Evolutionary conservation across 192 early-diverging fungal genomes (phyloP).

Genomic region (Phlyctochytrium bullatum): DNA sequence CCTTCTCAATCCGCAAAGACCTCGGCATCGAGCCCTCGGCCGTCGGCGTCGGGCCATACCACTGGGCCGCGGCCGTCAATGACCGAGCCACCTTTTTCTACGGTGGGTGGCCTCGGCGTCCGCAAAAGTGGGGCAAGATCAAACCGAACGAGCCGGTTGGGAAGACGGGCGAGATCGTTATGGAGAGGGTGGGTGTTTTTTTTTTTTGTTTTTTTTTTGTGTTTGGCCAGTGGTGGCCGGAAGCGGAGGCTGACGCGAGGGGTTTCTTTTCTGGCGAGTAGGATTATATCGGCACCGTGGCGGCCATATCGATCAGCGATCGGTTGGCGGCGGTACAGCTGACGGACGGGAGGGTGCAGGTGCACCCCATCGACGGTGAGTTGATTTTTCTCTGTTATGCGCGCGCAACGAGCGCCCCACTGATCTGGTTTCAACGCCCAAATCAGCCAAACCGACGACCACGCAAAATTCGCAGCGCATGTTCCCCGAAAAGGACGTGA

Average conservation of each 20-base stretch:
- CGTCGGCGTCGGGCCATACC: slow-evolving; percentile 32
- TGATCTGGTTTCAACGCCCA: too few species aligned
- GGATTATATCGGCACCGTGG: slow-evolving; percentile 34
- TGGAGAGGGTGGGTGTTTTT: slow-evolving; percentile 11
- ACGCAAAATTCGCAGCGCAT: slow-evolving; percentile 26
- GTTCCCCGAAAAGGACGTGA: slow-evolving; percentile 32
- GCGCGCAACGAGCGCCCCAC: not conserved
- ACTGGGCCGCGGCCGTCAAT: slow-evolving; percentile 22
- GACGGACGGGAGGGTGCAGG: slow-evolving; percentile 35
- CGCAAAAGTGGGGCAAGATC: slow-evolving; percentile 13
- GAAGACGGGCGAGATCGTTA: slow-evolving; percentile 20
- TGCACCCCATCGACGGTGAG: slow-evolving; percentile 37
- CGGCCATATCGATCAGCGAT: slow-evolving; percentile 30
- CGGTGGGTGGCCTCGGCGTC: slow-evolving; percentile 16
- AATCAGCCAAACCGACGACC: not conserved
- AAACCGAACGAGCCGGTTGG: slow-evolving; percentile 14
- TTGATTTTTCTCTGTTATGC: not conserved
- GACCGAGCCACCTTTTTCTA: slow-evolving; percentile 14
- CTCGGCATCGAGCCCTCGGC: slow-evolving; percentile 37
- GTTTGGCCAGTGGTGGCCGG: too few species aligned
- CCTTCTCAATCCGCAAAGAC: slow-evolving; percentile 25
- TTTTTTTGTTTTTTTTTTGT: not conserved
- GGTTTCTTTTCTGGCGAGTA: too few species aligned
- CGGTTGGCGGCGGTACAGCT: slow-evolving; percentile 34
- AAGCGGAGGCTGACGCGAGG: too few species aligned